These are phyloP conservation scores for Gracilaria gracilis DNA, from an alignment of 23 red algal species.

Conservation along the genomic window DNA sequence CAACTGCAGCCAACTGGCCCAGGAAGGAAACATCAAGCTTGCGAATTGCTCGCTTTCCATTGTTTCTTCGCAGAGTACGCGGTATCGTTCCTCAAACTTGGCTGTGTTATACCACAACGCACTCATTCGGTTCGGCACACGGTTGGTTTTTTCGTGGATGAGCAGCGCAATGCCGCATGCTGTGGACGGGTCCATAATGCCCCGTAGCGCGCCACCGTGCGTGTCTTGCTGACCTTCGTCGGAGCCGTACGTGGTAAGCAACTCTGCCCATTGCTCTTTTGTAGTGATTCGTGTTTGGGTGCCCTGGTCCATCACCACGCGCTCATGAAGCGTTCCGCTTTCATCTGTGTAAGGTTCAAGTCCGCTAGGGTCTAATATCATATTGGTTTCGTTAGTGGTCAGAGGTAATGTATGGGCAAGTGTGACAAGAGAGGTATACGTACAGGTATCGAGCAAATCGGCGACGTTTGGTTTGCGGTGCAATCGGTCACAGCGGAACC, in stretches of 20 bases:
- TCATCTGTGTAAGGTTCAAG: slow-evolving; percentile 4
- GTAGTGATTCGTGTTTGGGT: slow-evolving; percentile 8
- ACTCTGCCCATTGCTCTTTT: slow-evolving; percentile 26
- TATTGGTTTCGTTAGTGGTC: too few relatives aligned
- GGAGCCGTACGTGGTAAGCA: slow-evolving; percentile 11
- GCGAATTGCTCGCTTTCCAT: not conserved
- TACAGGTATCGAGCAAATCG: slow-evolving; percentile 10
- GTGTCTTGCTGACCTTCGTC: slow-evolving; percentile 51
- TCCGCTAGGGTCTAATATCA: slow-evolving; percentile 15
- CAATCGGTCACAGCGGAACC: slow-evolving; percentile 14
- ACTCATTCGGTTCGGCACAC: slow-evolving; percentile 39
- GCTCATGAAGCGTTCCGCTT: not conserved
- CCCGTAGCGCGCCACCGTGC: slow-evolving; percentile 1
- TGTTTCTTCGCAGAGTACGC: slow-evolving; percentile 7
- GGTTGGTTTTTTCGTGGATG: slow-evolving; percentile 19
- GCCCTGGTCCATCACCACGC: not conserved
- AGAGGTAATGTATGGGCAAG: not conserved
- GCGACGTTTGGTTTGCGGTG: not conserved
- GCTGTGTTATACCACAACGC: slow-evolving; percentile 37
- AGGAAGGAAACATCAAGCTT: slow-evolving; percentile 24
- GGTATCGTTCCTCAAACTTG: slow-evolving; percentile 34
- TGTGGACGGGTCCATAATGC: not conserved
- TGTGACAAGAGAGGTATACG: not conserved
- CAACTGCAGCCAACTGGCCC: slow-evolving; percentile 30
- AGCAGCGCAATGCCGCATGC: slow-evolving; percentile 31